Evolutionary conservation across 176 grass and related monocot species (phyloP), one percentile per base, ranked within the genome.

Genomic region (Lolium rigidum): DNA sequence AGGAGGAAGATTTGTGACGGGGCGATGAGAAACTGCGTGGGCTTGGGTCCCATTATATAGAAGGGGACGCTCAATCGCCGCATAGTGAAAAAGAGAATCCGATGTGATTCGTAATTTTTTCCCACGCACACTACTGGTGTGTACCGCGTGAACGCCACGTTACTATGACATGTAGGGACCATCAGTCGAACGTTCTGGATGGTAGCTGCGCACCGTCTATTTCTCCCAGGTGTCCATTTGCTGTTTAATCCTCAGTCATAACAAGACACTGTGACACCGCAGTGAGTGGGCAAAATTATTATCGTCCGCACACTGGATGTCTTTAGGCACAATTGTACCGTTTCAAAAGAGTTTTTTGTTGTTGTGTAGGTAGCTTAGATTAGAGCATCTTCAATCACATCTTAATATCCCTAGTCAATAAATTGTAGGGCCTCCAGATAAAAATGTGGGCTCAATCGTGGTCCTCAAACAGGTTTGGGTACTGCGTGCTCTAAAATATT

Each of bases 1-100:
- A 31, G 35, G 16, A 14, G 3, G n/a, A 72, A 38, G 9, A 43
- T 2, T 39, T 82, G 61, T 28, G 88, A 89, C 79, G 66, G 69
- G 85, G 81, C 74, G 76, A 88, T 7, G 79, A 87, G 88, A 79
- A 39, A 68, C 24, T 25, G 84, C 17, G 5, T 0, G 4, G 24
- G 56, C 20, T 28, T 41, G 84, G 79, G 44, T 24, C 37, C 74
- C 17, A 20, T 90, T 87, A 31, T 87, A 90, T 90, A 58, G 54
- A 31, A 28, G 15, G 72, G 50, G 31, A 3, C 31, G 3, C 3
- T n/a, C 28, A 31, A 21, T 43, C 70, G 71, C 31, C 9, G 35
- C 21, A 2, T 10, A 28, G 74, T 57, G 37, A 35, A 68, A 28
- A 31, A 43, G 28, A 31, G 57, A 83, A 83, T 73, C 84, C 80